A percentile compares a stretch with the other conserved stretches of the same genome.
Evolutionary conservation across 257 asterid genomes (phyloP).

Genomic region (Asclepias syriaca): DNA sequence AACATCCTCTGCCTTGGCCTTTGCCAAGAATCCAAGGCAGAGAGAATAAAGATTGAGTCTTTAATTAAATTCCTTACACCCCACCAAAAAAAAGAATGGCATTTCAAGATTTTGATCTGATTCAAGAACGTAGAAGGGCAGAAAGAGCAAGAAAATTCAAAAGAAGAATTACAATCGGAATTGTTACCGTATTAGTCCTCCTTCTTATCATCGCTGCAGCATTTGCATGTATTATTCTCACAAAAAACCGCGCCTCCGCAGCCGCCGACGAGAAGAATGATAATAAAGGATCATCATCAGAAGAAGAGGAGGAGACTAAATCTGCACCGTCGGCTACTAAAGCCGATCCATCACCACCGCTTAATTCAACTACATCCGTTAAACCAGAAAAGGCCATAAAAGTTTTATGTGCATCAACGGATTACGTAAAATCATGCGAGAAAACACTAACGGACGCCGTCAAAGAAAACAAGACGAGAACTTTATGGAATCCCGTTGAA

Average conservation of each 20-base stretch:
- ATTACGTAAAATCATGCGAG: conserved; percentile 57
- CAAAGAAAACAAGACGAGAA: conserved; percentile 22
- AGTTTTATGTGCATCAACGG: conserved; percentile 51
- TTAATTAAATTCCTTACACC: neutral
- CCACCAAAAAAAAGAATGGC: conserved; percentile 45
- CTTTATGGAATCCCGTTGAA: conserved; percentile 30
- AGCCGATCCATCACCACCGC: neutral
- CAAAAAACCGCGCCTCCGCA: conserved; percentile 7
- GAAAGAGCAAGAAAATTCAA: conserved; percentile 38
- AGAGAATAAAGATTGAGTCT: conserved; percentile 18
- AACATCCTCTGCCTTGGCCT: conserved; percentile 71
- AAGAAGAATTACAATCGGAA: conserved; percentile 37
- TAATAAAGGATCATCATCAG: neutral
- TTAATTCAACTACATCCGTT: neutral
- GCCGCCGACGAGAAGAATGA: neutral
- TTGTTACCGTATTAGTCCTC: conserved; percentile 27
- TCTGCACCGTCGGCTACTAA: neutral
- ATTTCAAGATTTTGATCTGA: conserved; percentile 89
- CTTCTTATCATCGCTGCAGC: conserved; percentile 45
- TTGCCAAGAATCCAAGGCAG: conserved; percentile 27
- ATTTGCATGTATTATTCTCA: conserved; percentile 27
- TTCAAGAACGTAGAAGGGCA: conserved; percentile 56
- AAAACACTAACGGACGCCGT: conserved; percentile 39
- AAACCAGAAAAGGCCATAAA: conserved; percentile 37
- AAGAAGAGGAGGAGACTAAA: neutral